Evolutionary conservation across 345 rosid genomes (phyloP).

Genomic region (Triadica sebifera): DNA sequence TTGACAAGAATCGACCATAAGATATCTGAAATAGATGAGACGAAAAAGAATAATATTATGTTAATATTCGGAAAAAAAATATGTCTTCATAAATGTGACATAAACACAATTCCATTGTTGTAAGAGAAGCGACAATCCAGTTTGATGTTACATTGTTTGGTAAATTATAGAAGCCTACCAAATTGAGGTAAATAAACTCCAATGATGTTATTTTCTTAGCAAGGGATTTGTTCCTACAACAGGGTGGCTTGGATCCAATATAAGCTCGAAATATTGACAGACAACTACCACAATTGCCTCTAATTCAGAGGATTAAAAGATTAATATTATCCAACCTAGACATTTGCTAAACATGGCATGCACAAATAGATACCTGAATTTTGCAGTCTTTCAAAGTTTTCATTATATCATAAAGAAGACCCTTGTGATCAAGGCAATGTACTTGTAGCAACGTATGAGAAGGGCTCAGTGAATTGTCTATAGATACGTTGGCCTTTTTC

Average conservation of each 20-base stretch:
- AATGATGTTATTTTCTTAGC: not conserved
- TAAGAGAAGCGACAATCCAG: not conserved
- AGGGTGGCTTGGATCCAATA: not conserved
- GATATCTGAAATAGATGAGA: constrained; percentile 45
- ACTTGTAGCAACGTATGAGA: constrained; percentile 75
- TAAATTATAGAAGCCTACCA: not conserved
- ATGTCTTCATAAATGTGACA: not conserved
- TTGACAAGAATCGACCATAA: constrained; percentile 68
- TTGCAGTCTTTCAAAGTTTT: constrained; percentile 79
- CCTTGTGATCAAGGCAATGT: constrained; percentile 68
- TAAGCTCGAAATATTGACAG: not conserved
- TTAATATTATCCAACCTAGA: not conserved
- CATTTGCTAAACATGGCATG: not conserved
- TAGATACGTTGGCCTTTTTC: constrained; percentile 46
- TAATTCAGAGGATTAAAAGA: not conserved
- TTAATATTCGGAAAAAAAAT: not conserved
- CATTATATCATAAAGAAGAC: constrained; percentile 71
- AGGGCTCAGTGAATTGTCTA: constrained; percentile 81
- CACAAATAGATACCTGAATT: constrained; percentile 49
- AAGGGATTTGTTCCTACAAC: not conserved
- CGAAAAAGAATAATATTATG: constrained; percentile 3
- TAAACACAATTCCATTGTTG: not conserved
- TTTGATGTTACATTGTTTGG: not conserved
- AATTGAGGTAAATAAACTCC: not conserved
- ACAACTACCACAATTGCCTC: not conserved